phyloP scores from a whole-genome alignment of 2,329 filamentous ascomycete genomes.

The Samsoniella hepiali region DNA sequence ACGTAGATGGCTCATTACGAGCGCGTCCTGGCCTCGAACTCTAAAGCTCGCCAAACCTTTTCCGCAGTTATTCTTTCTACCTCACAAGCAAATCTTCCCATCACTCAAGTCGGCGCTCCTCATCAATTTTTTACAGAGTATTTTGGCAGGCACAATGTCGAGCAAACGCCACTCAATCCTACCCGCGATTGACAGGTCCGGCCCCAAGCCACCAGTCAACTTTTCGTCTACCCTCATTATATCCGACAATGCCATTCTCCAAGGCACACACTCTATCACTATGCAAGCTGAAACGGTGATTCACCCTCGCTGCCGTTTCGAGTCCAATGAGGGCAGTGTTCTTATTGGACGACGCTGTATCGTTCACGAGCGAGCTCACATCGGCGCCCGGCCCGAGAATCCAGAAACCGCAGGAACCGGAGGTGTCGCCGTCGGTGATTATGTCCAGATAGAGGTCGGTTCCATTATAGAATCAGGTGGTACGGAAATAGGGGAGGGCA shows the following conservation, averaged over 20 bases:
- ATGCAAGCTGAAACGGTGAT: conserved; percentile 75
- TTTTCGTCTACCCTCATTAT: conserved; percentile 60
- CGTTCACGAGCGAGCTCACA: conserved; percentile 65
- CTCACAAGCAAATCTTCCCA: not conserved
- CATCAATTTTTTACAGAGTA: not conserved
- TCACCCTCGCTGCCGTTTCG: conserved; percentile 80
- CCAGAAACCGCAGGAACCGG: conserved; percentile 29
- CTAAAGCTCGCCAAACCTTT: conserved; percentile 1
- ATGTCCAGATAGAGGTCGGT: conserved; percentile 59
- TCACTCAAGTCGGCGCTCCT: not conserved
- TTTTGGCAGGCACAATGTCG: conserved; percentile 30
- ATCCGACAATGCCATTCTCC: conserved; percentile 59
- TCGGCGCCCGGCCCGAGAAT: conserved; percentile 45
- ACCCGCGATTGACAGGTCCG: conserved; percentile 49
- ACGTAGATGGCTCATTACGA: not conserved
- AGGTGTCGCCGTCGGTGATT: conserved; percentile 58
- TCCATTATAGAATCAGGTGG: conserved; percentile 60
- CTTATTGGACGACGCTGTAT: conserved; percentile 79
- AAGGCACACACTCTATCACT: conserved; percentile 73
- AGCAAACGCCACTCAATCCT: conserved; percentile 56
- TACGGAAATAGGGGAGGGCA: conserved; percentile 59
- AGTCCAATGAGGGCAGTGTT: conserved; percentile 74
- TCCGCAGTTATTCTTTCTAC: not conserved
- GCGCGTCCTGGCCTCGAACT: not conserved
- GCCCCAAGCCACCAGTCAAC: conserved; percentile 59